These are phyloP conservation scores for Phytophthora hibernalis DNA, from an alignment of 352 stramenopile genomes.

Conservation along the genomic window DNA sequence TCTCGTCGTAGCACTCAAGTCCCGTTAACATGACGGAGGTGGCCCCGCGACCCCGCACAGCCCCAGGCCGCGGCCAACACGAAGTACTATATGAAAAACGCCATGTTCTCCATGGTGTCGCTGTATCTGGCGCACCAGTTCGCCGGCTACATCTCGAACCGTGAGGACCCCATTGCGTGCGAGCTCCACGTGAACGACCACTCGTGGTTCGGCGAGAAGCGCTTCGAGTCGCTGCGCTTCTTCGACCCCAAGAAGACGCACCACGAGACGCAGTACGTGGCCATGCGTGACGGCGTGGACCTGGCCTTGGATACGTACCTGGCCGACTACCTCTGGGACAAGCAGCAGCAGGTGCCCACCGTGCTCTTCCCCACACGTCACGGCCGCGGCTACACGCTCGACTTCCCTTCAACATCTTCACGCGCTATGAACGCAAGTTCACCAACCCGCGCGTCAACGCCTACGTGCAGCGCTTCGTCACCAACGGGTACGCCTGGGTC, in stretches of 20 bases:
- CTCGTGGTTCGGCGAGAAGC: constrained; percentile 62
- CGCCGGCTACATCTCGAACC: constrained; percentile 66
- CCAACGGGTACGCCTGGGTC: constrained; percentile 81
- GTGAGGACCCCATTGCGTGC: constrained; percentile 69
- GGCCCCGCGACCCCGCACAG: constrained; percentile 25
- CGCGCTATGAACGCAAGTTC: constrained; percentile 72
- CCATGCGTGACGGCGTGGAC: constrained; percentile 72
- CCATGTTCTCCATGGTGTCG: constrained; percentile 79
- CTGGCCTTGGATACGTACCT: constrained; percentile 81
- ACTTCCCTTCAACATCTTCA: constrained; percentile 83
- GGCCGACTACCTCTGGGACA: constrained; percentile 66
- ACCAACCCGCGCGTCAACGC: constrained; percentile 81
- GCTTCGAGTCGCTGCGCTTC: constrained; percentile 79
- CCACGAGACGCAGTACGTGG: constrained; percentile 79
- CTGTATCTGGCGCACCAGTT: constrained; percentile 62
- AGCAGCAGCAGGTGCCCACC: constrained; percentile 67
- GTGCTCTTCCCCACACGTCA: constrained; percentile 81
- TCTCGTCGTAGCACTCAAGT: constrained; percentile 24
- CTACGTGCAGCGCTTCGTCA: constrained; percentile 78
- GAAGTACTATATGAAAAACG: constrained; percentile 78
- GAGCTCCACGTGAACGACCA: constrained; percentile 76
- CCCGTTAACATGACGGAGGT: constrained; percentile 38
- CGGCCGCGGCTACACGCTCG: constrained; percentile 77
- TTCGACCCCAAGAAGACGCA: constrained; percentile 79
- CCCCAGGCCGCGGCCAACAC: constrained; percentile 51